Evolutionary conservation across 257 asterid species (phyloP).

Genomic region (Solanum virginianum): DNA sequence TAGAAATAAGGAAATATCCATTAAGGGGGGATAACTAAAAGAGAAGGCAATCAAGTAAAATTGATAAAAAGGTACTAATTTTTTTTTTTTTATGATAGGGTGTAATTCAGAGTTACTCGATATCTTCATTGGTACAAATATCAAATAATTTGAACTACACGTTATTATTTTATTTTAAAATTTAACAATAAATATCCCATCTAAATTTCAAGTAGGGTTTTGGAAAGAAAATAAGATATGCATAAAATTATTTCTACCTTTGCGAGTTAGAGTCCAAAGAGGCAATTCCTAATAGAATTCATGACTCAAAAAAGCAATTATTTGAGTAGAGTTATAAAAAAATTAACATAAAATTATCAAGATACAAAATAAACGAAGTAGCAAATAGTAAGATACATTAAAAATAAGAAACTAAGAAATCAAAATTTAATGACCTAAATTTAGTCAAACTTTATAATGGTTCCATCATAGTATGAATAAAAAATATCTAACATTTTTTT

Average conservation of each 20-base stretch:
- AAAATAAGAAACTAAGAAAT: not conserved
- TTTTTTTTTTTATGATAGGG: not conserved
- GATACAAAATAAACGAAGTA: not conserved
- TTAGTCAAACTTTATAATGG: not conserved
- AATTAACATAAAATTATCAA: not conserved
- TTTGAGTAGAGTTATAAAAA: not conserved
- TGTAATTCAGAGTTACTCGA: too few species aligned
- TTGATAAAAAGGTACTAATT: not conserved
- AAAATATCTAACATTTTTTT: not conserved
- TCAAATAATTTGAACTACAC: not conserved
- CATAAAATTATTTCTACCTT: not conserved
- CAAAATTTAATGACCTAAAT: not conserved
- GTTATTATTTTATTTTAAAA: rapidly evolving
- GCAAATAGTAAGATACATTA: not conserved
- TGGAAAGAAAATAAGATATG: not conserved
- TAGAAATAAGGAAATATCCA: not conserved
- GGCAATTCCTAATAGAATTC: not conserved
- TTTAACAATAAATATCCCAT: not conserved
- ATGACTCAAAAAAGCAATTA: not conserved
- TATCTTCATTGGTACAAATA: not conserved
- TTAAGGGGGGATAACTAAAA: not conserved
- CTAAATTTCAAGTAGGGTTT: not conserved
- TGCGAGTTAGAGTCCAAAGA: not conserved
- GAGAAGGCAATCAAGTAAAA: not conserved
- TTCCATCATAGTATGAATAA: not conserved